A percentile compares a stretch with the other conserved stretches of the same genome.
Evolutionary conservation across 1,284 basidiomycete genomes (phyloP).

Genomic region (Gomphus bonarii): DNA sequence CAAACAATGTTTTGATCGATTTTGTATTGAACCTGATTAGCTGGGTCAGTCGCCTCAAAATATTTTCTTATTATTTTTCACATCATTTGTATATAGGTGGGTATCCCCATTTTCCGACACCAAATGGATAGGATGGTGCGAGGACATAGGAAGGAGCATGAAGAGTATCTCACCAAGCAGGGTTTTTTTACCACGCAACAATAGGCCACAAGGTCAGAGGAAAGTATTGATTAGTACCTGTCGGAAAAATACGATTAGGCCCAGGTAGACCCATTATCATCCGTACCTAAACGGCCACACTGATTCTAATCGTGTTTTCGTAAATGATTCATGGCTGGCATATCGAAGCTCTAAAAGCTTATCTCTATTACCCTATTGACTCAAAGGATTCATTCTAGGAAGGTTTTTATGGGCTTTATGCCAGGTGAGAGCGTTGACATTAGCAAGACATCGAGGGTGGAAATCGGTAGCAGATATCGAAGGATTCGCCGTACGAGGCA

Average conservation of each 20-base stretch:
- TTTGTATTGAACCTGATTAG: slow-evolving; percentile 34
- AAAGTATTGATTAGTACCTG: too few relatives aligned
- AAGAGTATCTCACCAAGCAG: slow-evolving; percentile 28
- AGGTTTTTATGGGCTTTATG: background rate
- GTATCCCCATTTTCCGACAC: slow-evolving; percentile 40
- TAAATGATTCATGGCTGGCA: too few relatives aligned
- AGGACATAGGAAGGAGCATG: slow-evolving; percentile 38
- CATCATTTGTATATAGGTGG: slow-evolving; percentile 31
- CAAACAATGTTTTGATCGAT: slow-evolving; percentile 52
- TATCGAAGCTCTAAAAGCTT: background rate
- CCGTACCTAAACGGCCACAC: too few relatives aligned
- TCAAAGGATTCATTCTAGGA: background rate
- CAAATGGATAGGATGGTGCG: slow-evolving; percentile 37
- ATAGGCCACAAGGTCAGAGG: too few relatives aligned
- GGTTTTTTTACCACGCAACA: slow-evolving; percentile 11
- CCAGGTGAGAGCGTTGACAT: background rate
- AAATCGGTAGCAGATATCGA: background rate
- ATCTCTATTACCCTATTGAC: background rate
- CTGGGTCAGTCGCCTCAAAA: slow-evolving; percentile 25
- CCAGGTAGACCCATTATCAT: too few relatives aligned
- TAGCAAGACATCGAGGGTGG: background rate
- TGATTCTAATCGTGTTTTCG: too few relatives aligned
- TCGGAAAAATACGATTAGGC: too few relatives aligned
- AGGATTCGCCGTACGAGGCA: background rate
- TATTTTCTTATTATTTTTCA: background rate